phyloP scores from a whole-genome alignment of 768 basidiomycete species.

The Kwoniella heveanensis region DNA sequence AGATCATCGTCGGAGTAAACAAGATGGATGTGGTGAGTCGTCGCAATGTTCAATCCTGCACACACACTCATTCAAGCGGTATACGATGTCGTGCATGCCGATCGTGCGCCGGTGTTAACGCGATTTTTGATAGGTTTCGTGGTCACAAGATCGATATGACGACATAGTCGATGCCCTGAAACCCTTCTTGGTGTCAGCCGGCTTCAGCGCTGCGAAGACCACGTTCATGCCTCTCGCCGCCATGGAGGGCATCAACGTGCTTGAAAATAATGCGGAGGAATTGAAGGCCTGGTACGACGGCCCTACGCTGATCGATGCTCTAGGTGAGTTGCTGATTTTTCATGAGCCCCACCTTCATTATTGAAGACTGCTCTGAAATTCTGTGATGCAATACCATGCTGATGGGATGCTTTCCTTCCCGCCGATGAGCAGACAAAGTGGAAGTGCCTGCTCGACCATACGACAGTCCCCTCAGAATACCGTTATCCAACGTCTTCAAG shows the following conservation, averaged over 20 bases:
- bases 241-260: conserved; percentile 80
- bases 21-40: conserved; percentile 82
- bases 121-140: conserved; percentile 68
- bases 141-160: conserved; percentile 79
- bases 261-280: conserved; percentile 60
- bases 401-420: conserved; percentile 7
- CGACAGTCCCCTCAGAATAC: conserved; percentile 74
- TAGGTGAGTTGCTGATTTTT: conserved; percentile 62
- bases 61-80: too few relatives aligned
- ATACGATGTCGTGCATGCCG: neutral
- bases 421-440: conserved; percentile 64
- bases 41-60: neutral
- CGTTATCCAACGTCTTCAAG: conserved; percentile 93
- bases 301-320: conserved; percentile 75
- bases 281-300: conserved; percentile 80
- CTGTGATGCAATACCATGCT: neutral
- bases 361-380: too few relatives aligned
- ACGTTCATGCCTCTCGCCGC: conserved; percentile 87
- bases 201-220: conserved; percentile 77
- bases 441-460: conserved; percentile 81
- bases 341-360: too few relatives aligned
- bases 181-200: conserved; percentile 83
- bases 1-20: conserved; percentile 89
- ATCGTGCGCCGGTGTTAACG: neutral
- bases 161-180: conserved; percentile 74